Percentiles rank a stretch among this genome's conserved stretches.
These are phyloP conservation scores for Apiotrichum gracile DNA, from an alignment of 1,284 basidiomycete genomes.

Conservation along the genomic window DNA sequence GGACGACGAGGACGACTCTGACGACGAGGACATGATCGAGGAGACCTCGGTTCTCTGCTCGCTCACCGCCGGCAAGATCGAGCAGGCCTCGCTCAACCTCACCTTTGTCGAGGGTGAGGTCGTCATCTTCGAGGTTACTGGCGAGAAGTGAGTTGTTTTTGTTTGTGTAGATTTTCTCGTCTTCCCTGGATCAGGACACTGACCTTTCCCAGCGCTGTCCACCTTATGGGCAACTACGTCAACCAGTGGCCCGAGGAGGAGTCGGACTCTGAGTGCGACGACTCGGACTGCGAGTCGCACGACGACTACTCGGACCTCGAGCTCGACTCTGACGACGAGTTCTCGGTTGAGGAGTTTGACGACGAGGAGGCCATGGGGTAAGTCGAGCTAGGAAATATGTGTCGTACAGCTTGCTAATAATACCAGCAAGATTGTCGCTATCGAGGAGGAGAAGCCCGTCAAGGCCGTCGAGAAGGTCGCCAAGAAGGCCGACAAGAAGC, in stretches of 20 bases:
- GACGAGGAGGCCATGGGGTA: constrained; percentile 46
- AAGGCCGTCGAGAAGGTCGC: constrained; percentile 4
- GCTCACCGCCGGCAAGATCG: constrained; percentile 55
- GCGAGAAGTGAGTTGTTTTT: constrained; percentile 61
- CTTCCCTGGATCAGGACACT: too few species aligned
- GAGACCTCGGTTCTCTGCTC: constrained; percentile 52
- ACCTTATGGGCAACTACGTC: constrained; percentile 87
- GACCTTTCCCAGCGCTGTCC: constrained; percentile 57
- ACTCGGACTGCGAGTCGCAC: constrained; percentile 46
- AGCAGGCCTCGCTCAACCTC: constrained; percentile 71
- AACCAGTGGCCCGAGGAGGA: constrained; percentile 48
- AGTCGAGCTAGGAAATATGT: constrained; percentile 1
- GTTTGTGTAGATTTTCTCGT: not conserved
- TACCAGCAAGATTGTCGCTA: constrained; percentile 36
- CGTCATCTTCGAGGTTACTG: constrained; percentile 66
- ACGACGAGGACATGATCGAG: constrained; percentile 38
- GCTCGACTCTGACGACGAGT: constrained; percentile 50
- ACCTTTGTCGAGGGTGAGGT: constrained; percentile 67
- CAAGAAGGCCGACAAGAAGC: constrained; percentile 15
- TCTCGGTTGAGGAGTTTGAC: constrained; percentile 50
- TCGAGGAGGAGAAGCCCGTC: constrained; percentile 11
- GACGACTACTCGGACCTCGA: constrained; percentile 30
- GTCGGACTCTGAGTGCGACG: constrained; percentile 29
- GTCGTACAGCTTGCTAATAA: not conserved
- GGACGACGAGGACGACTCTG: constrained; percentile 48